Conservation (phyloP, 306 rosid genomes). For the Lagenaria siceraria region DNA sequence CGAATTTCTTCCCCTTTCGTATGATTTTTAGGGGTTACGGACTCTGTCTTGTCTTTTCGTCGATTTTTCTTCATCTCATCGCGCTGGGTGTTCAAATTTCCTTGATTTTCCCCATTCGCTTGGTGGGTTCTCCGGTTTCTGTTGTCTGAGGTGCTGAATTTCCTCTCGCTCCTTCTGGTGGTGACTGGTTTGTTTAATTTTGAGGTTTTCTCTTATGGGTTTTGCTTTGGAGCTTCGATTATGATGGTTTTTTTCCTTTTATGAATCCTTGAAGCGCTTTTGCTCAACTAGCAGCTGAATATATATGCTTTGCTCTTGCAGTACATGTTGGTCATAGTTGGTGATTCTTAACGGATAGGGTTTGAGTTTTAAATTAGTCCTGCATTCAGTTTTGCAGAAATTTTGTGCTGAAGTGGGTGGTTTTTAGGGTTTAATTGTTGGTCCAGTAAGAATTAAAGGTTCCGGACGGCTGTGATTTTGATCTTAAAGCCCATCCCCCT, state of each 20-base stretch:
- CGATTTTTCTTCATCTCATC: conserved; percentile 24
- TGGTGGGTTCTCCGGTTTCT: conserved; percentile 11
- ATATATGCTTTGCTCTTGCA: neutral
- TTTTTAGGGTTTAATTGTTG: neutral
- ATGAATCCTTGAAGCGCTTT: neutral
- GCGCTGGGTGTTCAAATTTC: conserved; percentile 17
- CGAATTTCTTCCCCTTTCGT: conserved; percentile 6
- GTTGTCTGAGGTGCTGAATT: conserved; percentile 7
- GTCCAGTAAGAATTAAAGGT: neutral
- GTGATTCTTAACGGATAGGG: neutral
- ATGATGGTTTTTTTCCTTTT: neutral
- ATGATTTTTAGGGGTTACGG: conserved; percentile 18
- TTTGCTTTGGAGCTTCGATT: neutral
- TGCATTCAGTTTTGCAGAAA: neutral
- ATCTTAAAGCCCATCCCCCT: neutral
- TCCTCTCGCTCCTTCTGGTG: neutral
- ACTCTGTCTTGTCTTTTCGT: conserved; percentile 20
- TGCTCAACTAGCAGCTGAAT: neutral
- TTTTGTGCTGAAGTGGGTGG: neutral
- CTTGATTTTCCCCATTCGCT: conserved; percentile 18
- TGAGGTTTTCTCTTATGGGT: conserved; percentile 14
- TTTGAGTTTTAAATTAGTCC: neutral
- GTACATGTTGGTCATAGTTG: neutral
- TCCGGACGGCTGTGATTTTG: neutral
- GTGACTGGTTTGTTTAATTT: conserved; percentile 13